Conservation (phyloP, 441 rosid genomes). For the Aleurites moluccanus region DNA sequence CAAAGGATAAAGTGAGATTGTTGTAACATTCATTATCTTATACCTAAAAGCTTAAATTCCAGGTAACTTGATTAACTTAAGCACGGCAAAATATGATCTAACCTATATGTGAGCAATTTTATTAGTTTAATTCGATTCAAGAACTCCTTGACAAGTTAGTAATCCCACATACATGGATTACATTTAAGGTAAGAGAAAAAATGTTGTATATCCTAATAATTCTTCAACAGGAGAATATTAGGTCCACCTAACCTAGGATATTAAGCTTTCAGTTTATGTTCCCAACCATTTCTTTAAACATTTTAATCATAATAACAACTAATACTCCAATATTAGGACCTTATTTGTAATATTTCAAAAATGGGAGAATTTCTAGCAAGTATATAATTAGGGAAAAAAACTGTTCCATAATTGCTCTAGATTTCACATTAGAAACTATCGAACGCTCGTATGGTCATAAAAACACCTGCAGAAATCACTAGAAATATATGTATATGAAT, state of each 20-base stretch:
- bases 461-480: too few species aligned
- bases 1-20: neutral
- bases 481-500: too few species aligned
- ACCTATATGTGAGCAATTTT: neutral
- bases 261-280: too few species aligned
- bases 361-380: too few species aligned
- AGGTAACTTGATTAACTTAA: neutral
- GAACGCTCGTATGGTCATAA: too few species aligned
- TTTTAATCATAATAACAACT: neutral
- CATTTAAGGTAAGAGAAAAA: neutral
- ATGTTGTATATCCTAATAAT: neutral
- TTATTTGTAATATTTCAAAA: too few species aligned
- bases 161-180: neutral
- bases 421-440: too few species aligned
- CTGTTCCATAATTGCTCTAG: too few species aligned
- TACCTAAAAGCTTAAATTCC: neutral
- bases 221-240: neutral
- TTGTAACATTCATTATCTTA: neutral
- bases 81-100: neutral
- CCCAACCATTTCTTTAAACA: neutral
- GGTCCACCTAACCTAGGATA: too few species aligned
- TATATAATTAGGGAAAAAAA: too few species aligned
- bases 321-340: too few species aligned
- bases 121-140: neutral
- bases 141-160: neutral